These are phyloP conservation scores for Aspergillus carlsbadensis DNA, from an alignment of 495 filamentous ascomycete genomes.

Conservation along the genomic window DNA sequence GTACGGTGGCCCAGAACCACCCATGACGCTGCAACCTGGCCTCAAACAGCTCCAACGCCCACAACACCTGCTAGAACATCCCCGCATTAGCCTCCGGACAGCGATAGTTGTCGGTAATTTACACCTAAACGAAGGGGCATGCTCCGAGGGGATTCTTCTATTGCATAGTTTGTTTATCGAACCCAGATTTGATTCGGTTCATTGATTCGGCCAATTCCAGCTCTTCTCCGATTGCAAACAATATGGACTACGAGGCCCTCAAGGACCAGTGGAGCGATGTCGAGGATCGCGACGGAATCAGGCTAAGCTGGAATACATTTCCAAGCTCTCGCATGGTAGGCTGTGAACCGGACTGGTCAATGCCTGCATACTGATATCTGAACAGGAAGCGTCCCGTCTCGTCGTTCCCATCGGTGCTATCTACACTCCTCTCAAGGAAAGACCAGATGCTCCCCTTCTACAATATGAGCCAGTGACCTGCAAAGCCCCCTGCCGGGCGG, in stretches of 20 bases:
- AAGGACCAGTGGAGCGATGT: conserved; percentile 98
- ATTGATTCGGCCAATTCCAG: conserved; percentile 27
- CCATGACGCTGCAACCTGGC: conserved; percentile 51
- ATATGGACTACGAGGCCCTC: conserved; percentile 74
- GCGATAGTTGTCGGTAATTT: conserved; percentile 22
- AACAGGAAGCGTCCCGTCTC: conserved; percentile 89
- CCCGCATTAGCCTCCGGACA: conserved; percentile 27
- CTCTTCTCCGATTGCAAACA: conserved; percentile 33
- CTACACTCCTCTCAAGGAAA: conserved; percentile 96
- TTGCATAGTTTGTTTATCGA: conserved; percentile 21
- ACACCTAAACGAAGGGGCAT: conserved; percentile 32
- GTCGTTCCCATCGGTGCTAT: conserved; percentile 96
- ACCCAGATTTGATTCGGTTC: too few species aligned
- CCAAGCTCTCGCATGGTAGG: conserved; percentile 94
- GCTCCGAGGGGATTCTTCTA: conserved; percentile 28
- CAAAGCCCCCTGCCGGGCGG: conserved; percentile 93
- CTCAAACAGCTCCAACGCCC: conserved; percentile 38
- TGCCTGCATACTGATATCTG: conserved; percentile 22
- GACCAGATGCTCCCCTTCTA: conserved; percentile 81
- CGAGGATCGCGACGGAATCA: conserved; percentile 94
- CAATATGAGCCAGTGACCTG: conserved; percentile 98
- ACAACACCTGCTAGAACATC: conserved; percentile 32
- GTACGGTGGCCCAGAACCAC: conserved; percentile 35
- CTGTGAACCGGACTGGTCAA: conserved; percentile 10
- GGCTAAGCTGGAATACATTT: conserved; percentile 99